Evolutionary conservation across 2,329 filamentous ascomycete genomes (phyloP), one percentile per base, ranked within the genome.

Genomic region (Ilyonectria destructans): DNA sequence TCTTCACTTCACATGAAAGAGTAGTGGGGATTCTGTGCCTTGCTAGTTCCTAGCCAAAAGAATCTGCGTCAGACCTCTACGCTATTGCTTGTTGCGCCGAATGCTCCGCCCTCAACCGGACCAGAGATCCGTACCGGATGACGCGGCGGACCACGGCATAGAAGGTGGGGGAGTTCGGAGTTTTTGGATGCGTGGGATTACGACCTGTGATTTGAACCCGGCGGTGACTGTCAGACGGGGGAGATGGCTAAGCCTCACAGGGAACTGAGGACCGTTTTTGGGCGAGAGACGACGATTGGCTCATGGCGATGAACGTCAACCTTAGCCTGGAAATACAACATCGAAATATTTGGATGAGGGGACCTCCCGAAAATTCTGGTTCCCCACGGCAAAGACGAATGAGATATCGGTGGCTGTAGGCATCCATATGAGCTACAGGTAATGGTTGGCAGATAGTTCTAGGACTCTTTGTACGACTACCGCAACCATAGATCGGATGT

Each of bases 161-260:
- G 57, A 40, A 56, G 48, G 58, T 45, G 48, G 60, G 69, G 73
- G 69, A 73, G 73, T 75, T 75, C 70, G 73, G 73, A 70, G 73
- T 75, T 75, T 58, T 69, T 54, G 60, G 62, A 60, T 69, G 51
- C 54, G 49, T 58, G 35, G 58, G 31, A 67, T 58, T 51, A 23
- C 37, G 8, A 21, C 37, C 33, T 62, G 43, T 67, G 37, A 67
- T 62, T 62, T 62, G 63, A 62, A 48, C 26, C 58, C 29, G 45
- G 48, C 21, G 52, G 58, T 54, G 45, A 43, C 46, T 51, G 26
- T 48, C 26, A 31, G 51, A 35, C 31, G 19, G 56, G 33, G 37
- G 26, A 61, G 52, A 23, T 17, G 40, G 19, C 23, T 26, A n/a
- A 31, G 46, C 17, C 35, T 52, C 40, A 33, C 46, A 58, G 51